phyloP scores from a whole-genome alignment of 169 alveolate genomes.

The Plasmodium vivax region DNA sequence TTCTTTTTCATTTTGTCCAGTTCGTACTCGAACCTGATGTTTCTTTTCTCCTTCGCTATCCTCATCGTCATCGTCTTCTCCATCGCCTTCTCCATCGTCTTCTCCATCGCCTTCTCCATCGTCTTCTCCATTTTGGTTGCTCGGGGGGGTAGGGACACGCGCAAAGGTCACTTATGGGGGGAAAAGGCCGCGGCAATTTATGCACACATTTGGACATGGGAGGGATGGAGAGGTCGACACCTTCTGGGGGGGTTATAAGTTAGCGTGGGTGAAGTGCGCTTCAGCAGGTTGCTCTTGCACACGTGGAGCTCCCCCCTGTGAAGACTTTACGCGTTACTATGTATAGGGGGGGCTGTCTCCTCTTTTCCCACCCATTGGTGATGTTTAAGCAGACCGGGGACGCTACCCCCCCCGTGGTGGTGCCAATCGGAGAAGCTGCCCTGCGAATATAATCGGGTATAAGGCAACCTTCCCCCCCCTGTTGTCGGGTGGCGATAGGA shows the following conservation, averaged over 20 bases:
- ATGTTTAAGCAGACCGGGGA: too few relatives aligned
- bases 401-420: too few relatives aligned
- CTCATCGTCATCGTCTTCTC: not conserved
- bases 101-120: not conserved
- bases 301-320: not conserved
- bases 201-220: not conserved
- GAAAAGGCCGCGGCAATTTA: not conserved
- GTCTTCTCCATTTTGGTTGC: conserved; percentile 24
- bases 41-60: conserved; percentile 45
- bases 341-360: too few relatives aligned
- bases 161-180: not conserved
- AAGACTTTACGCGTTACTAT: not conserved
- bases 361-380: not conserved
- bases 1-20: conserved; percentile 57
- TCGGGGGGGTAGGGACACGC: not conserved
- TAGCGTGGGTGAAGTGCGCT: not conserved
- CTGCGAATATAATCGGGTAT: too few relatives aligned
- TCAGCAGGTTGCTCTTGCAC: not conserved
- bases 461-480: too few relatives aligned
- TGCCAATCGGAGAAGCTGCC: too few relatives aligned
- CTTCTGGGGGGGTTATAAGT: not conserved
- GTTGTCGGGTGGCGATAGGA: not conserved
- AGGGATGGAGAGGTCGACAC: not conserved
- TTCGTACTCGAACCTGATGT: conserved; percentile 63
- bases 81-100: too few relatives aligned